Percentiles rank a stretch among this genome's conserved stretches.
Evolutionary conservation across 1,284 basidiomycete species (phyloP).

Genomic region (Cystobasidium sp.): DNA sequence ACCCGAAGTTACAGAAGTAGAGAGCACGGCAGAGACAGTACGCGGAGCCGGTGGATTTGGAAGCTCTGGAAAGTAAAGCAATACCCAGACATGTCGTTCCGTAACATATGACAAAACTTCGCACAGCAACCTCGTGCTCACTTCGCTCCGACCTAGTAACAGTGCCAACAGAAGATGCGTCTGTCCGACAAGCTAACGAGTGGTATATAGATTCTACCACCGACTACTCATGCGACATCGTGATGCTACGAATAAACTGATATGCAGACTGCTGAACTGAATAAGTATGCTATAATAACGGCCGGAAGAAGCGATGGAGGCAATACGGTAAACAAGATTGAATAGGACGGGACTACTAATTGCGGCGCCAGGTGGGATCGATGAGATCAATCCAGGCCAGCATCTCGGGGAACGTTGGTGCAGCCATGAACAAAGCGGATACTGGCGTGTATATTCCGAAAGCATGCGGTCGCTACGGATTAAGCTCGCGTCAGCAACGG

Average conservation of each 20-base stretch:
- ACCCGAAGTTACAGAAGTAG: conserved; percentile 81
- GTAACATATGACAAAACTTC: conserved; percentile 7
- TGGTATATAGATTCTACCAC: not conserved
- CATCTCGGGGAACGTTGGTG: conserved; percentile 38
- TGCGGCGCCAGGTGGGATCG: conserved; percentile 36
- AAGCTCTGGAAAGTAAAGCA: conserved; percentile 71
- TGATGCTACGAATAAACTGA: not conserved
- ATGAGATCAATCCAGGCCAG: conserved; percentile 31
- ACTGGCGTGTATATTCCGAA: conserved; percentile 52
- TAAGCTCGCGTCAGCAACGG: not conserved
- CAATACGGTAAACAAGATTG: not conserved
- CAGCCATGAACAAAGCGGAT: conserved; percentile 30
- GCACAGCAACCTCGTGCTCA: no score
- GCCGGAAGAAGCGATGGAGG: not conserved
- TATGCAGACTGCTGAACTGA: conserved; percentile 5
- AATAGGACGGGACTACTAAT: conserved; percentile 1
- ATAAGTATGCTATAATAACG: not conserved
- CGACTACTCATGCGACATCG: not conserved
- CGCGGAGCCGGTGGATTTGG: conserved; percentile 91
- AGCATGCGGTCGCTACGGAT: conserved; percentile 48
- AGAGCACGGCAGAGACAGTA: conserved; percentile 80
- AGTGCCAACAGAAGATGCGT: not conserved
- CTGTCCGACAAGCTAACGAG: not conserved
- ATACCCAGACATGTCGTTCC: not conserved
- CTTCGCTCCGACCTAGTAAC: not conserved